Conservation (phyloP, 2,329 filamentous ascomycete genomes). For the Talaromyces albobiverticillius region DNA sequence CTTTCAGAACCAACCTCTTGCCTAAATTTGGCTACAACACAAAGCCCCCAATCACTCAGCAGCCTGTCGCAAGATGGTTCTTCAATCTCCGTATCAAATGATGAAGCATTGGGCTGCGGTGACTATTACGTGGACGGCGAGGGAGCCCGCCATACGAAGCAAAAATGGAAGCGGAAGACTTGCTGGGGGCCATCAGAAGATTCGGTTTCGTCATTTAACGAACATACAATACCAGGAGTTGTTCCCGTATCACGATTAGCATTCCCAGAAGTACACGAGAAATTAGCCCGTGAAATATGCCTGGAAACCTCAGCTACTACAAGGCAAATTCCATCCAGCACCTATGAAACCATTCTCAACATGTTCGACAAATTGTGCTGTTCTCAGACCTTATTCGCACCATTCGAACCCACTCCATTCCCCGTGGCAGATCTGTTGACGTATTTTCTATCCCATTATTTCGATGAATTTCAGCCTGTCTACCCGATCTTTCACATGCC, state of each 20-base stretch:
- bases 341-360: constrained; percentile 27
- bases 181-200: constrained; percentile 16
- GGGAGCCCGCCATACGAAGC: constrained; percentile 24
- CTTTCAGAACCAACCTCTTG: constrained; percentile 20
- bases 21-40: constrained; percentile 17
- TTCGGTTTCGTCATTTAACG: constrained; percentile 11
- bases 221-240: not conserved
- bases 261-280: constrained; percentile 23
- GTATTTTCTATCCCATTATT: constrained; percentile 34
- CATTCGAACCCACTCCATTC: constrained; percentile 31
- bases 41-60: constrained; percentile 21
- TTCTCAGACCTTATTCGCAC: constrained; percentile 27
- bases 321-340: constrained; percentile 22
- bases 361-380: constrained; percentile 32
- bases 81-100: constrained; percentile 19
- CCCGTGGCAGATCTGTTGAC: constrained; percentile 26
- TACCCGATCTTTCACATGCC: constrained; percentile 41
- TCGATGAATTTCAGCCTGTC: constrained; percentile 37
- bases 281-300: constrained; percentile 17
- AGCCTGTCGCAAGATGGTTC: constrained; percentile 23
- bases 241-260: not conserved
- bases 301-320: constrained; percentile 15
- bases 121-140: constrained; percentile 29
- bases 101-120: constrained; percentile 22
- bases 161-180: constrained; percentile 21